These are phyloP conservation scores for Rhizopogon vulgaris DNA, from an alignment of 768 basidiomycete genomes.

Conservation along the genomic window DNA sequence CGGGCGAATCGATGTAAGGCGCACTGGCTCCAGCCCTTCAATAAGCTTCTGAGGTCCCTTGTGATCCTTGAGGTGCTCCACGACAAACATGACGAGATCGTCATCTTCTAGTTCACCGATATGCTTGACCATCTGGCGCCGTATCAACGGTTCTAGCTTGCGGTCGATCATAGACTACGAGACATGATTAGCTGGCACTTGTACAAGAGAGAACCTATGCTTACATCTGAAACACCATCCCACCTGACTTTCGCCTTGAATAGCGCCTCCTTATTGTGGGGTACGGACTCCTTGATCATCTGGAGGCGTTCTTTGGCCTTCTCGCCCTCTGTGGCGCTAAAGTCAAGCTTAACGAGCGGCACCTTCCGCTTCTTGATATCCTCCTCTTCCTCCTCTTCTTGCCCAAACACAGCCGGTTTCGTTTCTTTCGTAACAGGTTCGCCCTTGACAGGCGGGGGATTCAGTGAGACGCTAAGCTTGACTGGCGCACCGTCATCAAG, in stretches of 20 bases:
- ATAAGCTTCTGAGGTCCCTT: constrained; percentile 80
- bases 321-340: constrained; percentile 76
- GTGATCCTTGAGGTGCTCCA: constrained; percentile 90
- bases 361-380: constrained; percentile 73
- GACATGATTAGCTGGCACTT: constrained; percentile 10
- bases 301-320: constrained; percentile 76
- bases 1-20: constrained; percentile 21
- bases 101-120: constrained; percentile 92
- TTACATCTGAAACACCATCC: constrained; percentile 85
- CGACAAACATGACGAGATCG: constrained; percentile 88
- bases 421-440: constrained; percentile 40
- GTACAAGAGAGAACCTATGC: constrained; percentile 20
- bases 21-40: constrained; percentile 86
- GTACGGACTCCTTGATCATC: constrained; percentile 69
- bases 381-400: constrained; percentile 84
- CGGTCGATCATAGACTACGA: constrained; percentile 69
- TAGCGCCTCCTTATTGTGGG: constrained; percentile 68
- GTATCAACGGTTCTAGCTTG: constrained; percentile 82
- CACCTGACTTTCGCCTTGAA: constrained; percentile 87
- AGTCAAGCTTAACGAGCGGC: constrained; percentile 86
- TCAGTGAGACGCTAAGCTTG: constrained; percentile 72
- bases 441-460: constrained; percentile 39
- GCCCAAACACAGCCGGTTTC: constrained; percentile 63
- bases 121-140: constrained; percentile 77
- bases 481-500: constrained; percentile 91